These are phyloP conservation scores for Lumnitzera racemosa DNA, from an alignment of 345 rosid genomes.

Conservation along the genomic window DNA sequence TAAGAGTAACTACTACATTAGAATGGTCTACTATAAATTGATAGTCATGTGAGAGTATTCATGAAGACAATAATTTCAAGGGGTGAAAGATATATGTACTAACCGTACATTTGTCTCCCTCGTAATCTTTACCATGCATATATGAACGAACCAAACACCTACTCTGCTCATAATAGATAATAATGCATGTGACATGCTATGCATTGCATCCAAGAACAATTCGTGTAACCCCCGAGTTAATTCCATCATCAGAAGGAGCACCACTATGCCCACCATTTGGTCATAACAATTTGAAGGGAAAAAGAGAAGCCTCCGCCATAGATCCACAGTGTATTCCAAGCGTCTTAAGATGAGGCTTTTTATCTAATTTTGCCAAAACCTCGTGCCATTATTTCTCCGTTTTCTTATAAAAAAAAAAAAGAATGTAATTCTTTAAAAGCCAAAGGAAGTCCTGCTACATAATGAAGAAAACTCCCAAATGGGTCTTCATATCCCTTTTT, in stretches of 20 bases:
- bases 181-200: background rate
- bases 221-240: background rate
- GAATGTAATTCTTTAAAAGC: background rate
- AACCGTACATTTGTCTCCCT: too few species aligned
- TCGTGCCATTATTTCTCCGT: background rate
- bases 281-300: background rate
- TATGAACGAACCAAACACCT: background rate
- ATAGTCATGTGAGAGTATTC: too few species aligned
- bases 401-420: background rate
- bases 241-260: background rate
- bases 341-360: background rate
- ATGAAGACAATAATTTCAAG: too few species aligned
- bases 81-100: too few species aligned
- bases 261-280: conserved; percentile 3
- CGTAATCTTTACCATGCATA: background rate
- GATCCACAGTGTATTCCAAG: background rate
- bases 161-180: background rate
- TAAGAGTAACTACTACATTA: too few species aligned
- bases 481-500: conserved; percentile 1
- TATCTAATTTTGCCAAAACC: background rate
- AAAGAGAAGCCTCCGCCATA: background rate
- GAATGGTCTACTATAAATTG: too few species aligned
- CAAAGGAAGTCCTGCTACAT: background rate
- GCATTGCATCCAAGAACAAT: background rate
- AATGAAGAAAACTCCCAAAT: background rate